Evolutionary conservation across 768 basidiomycete species (phyloP).

Genomic region (Gymnopilus dilepis): DNA sequence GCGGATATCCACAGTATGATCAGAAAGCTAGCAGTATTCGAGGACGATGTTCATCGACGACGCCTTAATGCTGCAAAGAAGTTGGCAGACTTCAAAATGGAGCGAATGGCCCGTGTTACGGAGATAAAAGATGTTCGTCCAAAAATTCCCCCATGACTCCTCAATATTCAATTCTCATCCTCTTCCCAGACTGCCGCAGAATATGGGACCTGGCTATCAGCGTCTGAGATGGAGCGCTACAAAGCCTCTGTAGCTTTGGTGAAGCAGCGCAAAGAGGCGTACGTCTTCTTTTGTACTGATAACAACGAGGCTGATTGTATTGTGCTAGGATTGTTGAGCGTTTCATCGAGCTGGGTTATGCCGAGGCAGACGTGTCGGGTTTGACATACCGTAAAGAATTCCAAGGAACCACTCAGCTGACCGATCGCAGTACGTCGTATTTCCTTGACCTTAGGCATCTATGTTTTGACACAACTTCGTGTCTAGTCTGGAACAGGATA

Average conservation of each 20-base stretch:
- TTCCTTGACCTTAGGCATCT: background rate
- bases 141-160: background rate
- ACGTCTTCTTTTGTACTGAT: background rate
- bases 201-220: background rate
- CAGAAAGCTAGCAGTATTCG: slow-evolving; percentile 14
- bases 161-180: background rate
- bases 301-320: background rate
- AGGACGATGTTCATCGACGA: slow-evolving; percentile 26
- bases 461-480: no score
- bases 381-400: background rate
- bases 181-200: background rate
- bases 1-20: slow-evolving; percentile 34
- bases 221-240: background rate
- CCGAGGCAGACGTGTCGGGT: background rate
- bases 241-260: background rate
- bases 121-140: slow-evolving; percentile 19
- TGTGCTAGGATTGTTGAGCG: slow-evolving; percentile 9
- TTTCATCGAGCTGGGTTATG: slow-evolving; percentile 7
- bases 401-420: background rate
- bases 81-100: slow-evolving; percentile 29
- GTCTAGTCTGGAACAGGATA: slow-evolving; percentile 11
- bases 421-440: slow-evolving; percentile 7
- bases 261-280: background rate
- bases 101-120: slow-evolving; percentile 20
- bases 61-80: slow-evolving; percentile 29